Evolutionary conservation across 2,329 filamentous ascomycete genomes (phyloP).

Genomic region (Cladosporium phlei): DNA sequence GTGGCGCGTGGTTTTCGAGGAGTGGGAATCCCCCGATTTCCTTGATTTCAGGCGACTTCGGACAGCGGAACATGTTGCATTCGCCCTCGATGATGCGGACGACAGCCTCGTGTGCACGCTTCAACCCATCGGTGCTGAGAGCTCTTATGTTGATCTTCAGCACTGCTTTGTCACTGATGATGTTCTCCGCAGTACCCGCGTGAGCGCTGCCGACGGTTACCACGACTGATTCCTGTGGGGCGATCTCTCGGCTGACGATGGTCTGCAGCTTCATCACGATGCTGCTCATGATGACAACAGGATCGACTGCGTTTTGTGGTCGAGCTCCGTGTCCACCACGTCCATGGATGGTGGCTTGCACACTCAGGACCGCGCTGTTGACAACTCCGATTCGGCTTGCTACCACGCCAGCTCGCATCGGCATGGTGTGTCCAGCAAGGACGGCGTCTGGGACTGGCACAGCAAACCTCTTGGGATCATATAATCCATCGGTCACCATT

Average conservation of each 20-base stretch:
- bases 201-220: conserved; percentile 44
- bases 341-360: conserved; percentile 38
- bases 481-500: conserved; percentile 15
- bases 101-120: conserved; percentile 43
- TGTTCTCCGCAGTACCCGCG: conserved; percentile 41
- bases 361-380: conserved; percentile 34
- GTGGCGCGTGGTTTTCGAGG: conserved; percentile 44
- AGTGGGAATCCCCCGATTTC: conserved; percentile 40
- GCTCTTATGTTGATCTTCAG: conserved; percentile 50
- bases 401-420: conserved; percentile 34
- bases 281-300: conserved; percentile 41
- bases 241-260: conserved; percentile 37
- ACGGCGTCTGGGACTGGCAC: conserved; percentile 14
- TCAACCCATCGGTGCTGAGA: conserved; percentile 39
- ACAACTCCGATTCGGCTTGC: conserved; percentile 32
- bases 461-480: background rate
- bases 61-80: conserved; percentile 43
- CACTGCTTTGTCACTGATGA: conserved; percentile 42
- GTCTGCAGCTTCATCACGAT: conserved; percentile 40
- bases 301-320: conserved; percentile 45
- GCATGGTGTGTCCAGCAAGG: conserved; percentile 14
- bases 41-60: conserved; percentile 38
- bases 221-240: conserved; percentile 39
- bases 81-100: conserved; percentile 50
- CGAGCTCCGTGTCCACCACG: conserved; percentile 41